These are phyloP conservation scores for Penicillium odoratum DNA, from an alignment of 495 filamentous ascomycete genomes.

Conservation along the genomic window DNA sequence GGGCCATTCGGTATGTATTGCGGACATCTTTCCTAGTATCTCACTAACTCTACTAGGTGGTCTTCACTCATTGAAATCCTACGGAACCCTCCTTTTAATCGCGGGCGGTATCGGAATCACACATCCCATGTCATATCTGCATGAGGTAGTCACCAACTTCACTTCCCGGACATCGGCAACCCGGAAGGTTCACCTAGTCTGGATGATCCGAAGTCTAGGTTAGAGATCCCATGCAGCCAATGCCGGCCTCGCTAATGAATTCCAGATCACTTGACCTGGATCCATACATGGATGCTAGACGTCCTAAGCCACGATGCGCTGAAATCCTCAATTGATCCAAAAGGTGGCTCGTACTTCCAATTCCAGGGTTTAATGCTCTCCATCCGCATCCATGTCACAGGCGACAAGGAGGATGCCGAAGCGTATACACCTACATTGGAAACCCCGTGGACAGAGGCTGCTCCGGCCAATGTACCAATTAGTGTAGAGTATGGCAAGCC, in stretches of 20 bases:
- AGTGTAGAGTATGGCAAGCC: conserved; percentile 36
- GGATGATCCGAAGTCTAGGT: conserved; percentile 46
- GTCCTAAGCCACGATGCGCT: conserved; percentile 39
- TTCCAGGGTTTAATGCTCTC: conserved; percentile 34
- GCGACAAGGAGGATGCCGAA: conserved; percentile 25
- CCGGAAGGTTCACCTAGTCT: conserved; percentile 41
- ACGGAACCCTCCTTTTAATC: conserved; percentile 56
- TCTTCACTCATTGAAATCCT: conserved; percentile 49
- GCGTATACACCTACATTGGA: conserved; percentile 27
- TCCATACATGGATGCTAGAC: conserved; percentile 46
- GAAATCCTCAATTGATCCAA: conserved; percentile 18
- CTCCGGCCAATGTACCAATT: conserved; percentile 32
- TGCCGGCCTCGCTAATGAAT: not conserved
- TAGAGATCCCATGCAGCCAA: not conserved
- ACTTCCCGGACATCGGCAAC: conserved; percentile 40
- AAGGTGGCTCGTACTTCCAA: conserved; percentile 34
- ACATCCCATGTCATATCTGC: conserved; percentile 55
- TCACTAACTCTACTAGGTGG: conserved; percentile 31
- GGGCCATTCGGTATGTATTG: conserved; percentile 52
- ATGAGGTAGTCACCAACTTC: conserved; percentile 48
- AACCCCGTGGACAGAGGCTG: conserved; percentile 34
- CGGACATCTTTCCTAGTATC: not conserved
- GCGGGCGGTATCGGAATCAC: conserved; percentile 62
- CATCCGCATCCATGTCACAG: conserved; percentile 38
- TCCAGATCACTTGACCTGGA: conserved; percentile 44